Conservation (phyloP, 257 asterid genomes). For the Przewalskia tangutica region DNA sequence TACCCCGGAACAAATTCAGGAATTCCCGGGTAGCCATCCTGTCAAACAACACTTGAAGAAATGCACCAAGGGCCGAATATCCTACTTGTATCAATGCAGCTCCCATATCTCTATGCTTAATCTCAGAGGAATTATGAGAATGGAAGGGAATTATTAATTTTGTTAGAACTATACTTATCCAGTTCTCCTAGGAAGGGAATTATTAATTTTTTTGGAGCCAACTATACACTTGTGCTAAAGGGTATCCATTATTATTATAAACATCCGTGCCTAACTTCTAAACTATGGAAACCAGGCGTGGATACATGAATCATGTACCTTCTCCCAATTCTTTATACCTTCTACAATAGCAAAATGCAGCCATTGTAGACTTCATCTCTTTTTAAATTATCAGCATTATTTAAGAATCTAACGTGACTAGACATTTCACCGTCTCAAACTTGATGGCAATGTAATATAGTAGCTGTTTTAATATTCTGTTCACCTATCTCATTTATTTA, state of each 20-base stretch:
- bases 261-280: background rate
- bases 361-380: background rate
- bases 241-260: background rate
- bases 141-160: background rate
- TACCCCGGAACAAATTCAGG: background rate
- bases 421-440: too few relatives aligned
- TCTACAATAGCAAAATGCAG: background rate
- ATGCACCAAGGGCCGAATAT: background rate
- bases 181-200: background rate
- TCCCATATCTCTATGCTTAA: background rate
- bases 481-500: too few relatives aligned
- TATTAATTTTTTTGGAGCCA: background rate
- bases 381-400: too few relatives aligned
- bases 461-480: too few relatives aligned
- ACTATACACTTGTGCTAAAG: background rate
- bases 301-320: background rate
- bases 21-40: background rate
- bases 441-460: too few relatives aligned
- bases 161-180: background rate
- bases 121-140: background rate
- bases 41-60: background rate
- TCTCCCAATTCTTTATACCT: background rate
- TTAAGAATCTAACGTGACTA: too few relatives aligned
- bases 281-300: background rate
- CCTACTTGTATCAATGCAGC: background rate